Evolutionary conservation across 495 filamentous ascomycete genomes (phyloP), one percentile per base, ranked within the genome.

Genomic region (Penicillium daleae): DNA sequence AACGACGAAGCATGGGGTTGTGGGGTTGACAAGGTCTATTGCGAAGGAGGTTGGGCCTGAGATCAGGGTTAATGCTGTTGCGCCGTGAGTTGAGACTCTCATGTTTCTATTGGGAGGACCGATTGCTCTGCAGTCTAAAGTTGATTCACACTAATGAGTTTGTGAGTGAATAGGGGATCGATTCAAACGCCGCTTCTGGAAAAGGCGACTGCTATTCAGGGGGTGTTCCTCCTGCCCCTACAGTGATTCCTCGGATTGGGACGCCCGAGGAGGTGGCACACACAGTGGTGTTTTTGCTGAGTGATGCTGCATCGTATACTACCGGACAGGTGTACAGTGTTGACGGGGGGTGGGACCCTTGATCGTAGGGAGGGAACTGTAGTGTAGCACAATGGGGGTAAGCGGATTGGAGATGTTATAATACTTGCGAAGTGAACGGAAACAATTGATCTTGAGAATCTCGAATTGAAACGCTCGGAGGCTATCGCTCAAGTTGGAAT

Each of bases 51-150:
- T 79, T 51, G 85, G 85, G 10, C 80, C 75, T 49, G 76, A 73
- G 21, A 81, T 89, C 60, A 73, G 87, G 56, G 80, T 89, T 27
- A 90, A 90, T 72, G 76, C 80, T 3, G 78, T 86, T 56, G 83
- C 82, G 2, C 84, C 83, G 64, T 83, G 59, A 74, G 81, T 78
- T 8, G 63, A 37, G 40, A 1, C 51, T 51, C 24, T 51, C 32
- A 5, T 60, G 27, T 42, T 39, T 4, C 4, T 39, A 12, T 17
- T 17, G 35, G 9, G 4, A 39, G 35, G 13, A 17, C 1, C 5
- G 13, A 37, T 3, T 37, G 1, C 12, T 39, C 49, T 40, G 13
- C n/a, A 19, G n/a, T n/a, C n/a, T n/a, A 49, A 12, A 27, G 13
- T 58, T 33, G 60, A 63, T 12, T 66, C 22, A 27, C 9, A 5